Evolutionary conservation across 768 basidiomycete genomes (phyloP), one percentile per base, ranked within the genome.

Genomic region (Clitopilus hobsonii): DNA sequence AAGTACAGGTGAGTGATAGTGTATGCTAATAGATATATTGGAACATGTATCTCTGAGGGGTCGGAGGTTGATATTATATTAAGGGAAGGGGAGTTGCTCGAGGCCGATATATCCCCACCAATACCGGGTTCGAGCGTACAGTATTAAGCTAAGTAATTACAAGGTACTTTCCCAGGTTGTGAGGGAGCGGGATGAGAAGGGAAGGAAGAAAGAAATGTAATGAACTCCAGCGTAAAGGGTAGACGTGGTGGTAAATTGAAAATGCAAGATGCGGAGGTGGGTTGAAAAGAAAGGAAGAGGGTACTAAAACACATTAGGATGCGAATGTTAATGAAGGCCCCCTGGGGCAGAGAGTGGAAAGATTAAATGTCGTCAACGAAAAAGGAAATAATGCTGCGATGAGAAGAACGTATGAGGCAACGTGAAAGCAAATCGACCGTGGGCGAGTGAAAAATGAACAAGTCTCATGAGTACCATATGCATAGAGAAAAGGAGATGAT

Each of bases 311-410:
- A 61, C 60, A 63, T 59, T 59, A 59, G 56, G 57, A 61, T 56
- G 55, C 30, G 26, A 60, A 59, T 56, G 54, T 58, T 53, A 41
- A 54, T 56, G 56, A 61, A 60, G 60, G 63, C 63, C 63, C 61
- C 63, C 48, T 61, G 68, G 65, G 62, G 57, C 59, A 60, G 63
- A 60, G n/a, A n/a, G n/a, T 60, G 57, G 51, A 61, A 61, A 57
- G 57, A 58, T 48, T 55, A 47, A 54, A 60, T 27, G 51, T 54
- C 47, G 25, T 27, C 26, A 51, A 52, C 36, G 45, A 54, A 38
- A 50, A 52, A 32, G 36, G 52, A 54, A 56, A 28, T n/a, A n/a
- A n/a, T n/a, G n/a, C n/a, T 47, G 59, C 55, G 55, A 52, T 51
- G 26, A 48, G 29, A 55, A 49, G 47, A 24, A 10, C 22, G 41